Evolutionary conservation across 805 yeast species (phyloP).

Genomic region (Sugiyamaella lignohabitans): DNA sequence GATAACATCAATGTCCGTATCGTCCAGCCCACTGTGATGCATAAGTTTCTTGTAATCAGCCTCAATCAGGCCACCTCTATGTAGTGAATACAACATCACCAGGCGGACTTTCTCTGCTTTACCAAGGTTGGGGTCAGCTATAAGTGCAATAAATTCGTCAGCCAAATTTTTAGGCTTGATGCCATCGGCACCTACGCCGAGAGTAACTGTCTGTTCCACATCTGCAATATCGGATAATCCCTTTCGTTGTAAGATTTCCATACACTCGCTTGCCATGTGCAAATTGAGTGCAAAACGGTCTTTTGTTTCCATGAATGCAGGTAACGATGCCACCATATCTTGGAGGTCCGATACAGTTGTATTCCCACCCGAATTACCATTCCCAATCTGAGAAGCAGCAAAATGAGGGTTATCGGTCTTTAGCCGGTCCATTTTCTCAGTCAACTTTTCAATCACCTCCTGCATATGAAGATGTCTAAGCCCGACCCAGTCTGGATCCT

Average conservation of each 20-base stretch:
- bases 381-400: too few relatives aligned
- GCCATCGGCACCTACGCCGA: conserved; percentile 66
- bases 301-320: conserved; percentile 32
- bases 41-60: conserved; percentile 66
- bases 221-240: conserved; percentile 69
- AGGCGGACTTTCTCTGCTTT: conserved; percentile 68
- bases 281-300: conserved; percentile 33
- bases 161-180: conserved; percentile 50
- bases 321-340: conserved; percentile 50
- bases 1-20: conserved; percentile 46
- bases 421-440: conserved; percentile 54
- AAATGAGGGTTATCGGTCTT: conserved; percentile 67
- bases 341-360: conserved; percentile 64
- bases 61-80: conserved; percentile 70
- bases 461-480: conserved; percentile 70
- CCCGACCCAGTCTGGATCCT: conserved; percentile 66
- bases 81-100: conserved; percentile 66
- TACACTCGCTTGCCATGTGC: conserved; percentile 50
- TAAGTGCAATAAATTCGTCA: conserved; percentile 51
- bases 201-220: conserved; percentile 76
- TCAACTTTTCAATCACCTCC: conserved; percentile 60
- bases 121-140: conserved; percentile 43
- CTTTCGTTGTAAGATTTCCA: conserved; percentile 50
- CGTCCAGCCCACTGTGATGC: conserved; percentile 42
- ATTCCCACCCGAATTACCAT: conserved; percentile 59